A percentile compares a stretch with the other conserved stretches of the same genome.
Conservation (phyloP, 2,329 filamentous ascomycete species). For the Fusarium protoensiforme region DNA sequence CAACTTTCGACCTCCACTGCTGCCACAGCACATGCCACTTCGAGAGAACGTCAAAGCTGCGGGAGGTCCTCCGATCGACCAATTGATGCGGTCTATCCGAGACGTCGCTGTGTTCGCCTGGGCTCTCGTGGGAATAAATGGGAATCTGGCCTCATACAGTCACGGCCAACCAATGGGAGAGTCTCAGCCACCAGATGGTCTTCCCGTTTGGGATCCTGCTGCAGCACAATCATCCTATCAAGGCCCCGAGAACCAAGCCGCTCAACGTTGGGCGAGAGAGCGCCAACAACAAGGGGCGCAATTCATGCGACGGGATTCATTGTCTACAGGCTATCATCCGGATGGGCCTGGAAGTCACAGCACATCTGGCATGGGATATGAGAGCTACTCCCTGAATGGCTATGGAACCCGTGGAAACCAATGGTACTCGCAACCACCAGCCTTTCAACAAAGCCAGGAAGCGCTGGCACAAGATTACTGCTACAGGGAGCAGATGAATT, state of each 20-base stretch:
- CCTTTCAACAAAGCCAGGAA: constrained; percentile 27
- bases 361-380: constrained; percentile 6
- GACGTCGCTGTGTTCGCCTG: constrained; percentile 91
- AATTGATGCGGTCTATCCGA: constrained; percentile 83
- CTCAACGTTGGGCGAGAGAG: constrained; percentile 31
- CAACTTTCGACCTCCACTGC: constrained; percentile 46
- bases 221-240: constrained; percentile 26
- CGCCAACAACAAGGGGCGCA: constrained; percentile 9
- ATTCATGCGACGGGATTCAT: neutral
- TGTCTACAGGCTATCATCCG: constrained; percentile 4
- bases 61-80: constrained; percentile 66
- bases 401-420: constrained; percentile 7
- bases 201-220: constrained; percentile 43
- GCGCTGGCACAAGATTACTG: constrained; percentile 19
- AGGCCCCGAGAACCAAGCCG: constrained; percentile 42
- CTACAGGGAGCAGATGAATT: neutral
- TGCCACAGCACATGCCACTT: constrained; percentile 58
- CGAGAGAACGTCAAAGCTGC: constrained; percentile 57
- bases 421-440: constrained; percentile 18
- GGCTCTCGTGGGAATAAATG: constrained; percentile 84
- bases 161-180: constrained; percentile 72
- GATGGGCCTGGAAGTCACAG: neutral
- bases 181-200: constrained; percentile 60
- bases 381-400: constrained; percentile 3
- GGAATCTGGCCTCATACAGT: constrained; percentile 73